A percentile compares a stretch with the other conserved stretches of the same genome.
These are phyloP conservation scores for Leptodontidium sp. DNA, from an alignment of 2,329 filamentous ascomycete species.

Conservation along the genomic window DNA sequence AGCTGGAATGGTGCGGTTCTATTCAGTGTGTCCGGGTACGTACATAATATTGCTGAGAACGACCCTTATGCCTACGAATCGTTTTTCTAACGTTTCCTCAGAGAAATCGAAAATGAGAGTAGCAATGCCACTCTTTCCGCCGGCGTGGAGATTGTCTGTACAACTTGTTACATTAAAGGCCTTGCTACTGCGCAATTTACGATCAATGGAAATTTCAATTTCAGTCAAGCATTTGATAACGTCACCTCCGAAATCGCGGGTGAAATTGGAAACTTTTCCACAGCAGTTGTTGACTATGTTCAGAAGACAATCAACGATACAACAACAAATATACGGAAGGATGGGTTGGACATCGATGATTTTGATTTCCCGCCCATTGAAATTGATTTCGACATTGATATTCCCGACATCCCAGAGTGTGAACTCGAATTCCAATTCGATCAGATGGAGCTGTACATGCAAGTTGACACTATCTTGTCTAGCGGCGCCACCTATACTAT, in stretches of 20 bases:
- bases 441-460: conserved; percentile 59
- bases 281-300: conserved; percentile 42
- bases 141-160: conserved; percentile 55
- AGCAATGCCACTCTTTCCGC: conserved; percentile 36
- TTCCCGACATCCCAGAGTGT: conserved; percentile 54
- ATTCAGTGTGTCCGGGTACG: conserved; percentile 45
- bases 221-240: conserved; percentile 47
- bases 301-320: neutral
- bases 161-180: conserved; percentile 60
- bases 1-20: conserved; percentile 52
- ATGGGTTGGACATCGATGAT: conserved; percentile 43
- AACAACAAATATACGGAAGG: conserved; percentile 33
- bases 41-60: neutral
- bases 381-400: conserved; percentile 54
- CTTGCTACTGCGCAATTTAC: conserved; percentile 53
- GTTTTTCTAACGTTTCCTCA: neutral
- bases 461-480: conserved; percentile 54
- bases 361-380: conserved; percentile 50
- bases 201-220: conserved; percentile 53
- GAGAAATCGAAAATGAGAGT: conserved; percentile 27
- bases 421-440: conserved; percentile 58
- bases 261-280: conserved; percentile 49
- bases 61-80: neutral
- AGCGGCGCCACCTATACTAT: conserved; percentile 56
- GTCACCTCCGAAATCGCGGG: conserved; percentile 47